These are phyloP conservation scores for Acer negundo DNA, from an alignment of 345 rosid species.

Conservation along the genomic window DNA sequence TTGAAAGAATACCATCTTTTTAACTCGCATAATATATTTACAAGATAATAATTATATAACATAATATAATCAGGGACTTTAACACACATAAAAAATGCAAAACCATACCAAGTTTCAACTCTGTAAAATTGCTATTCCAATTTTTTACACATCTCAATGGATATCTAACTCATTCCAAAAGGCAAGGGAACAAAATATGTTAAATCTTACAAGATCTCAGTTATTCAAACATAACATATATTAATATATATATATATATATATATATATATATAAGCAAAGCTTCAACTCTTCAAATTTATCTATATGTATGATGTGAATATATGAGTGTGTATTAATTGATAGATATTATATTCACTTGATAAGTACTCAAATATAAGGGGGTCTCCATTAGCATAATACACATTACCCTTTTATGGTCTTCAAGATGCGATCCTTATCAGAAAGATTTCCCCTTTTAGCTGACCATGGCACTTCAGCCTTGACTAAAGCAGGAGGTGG, in stretches of 20 bases:
- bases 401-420: constrained; percentile 83
- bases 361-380: background rate
- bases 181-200: background rate
- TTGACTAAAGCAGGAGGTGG: constrained; percentile 66
- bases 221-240: background rate
- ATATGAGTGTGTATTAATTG: background rate
- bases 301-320: no score
- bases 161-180: background rate
- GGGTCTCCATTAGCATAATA: background rate
- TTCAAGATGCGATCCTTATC: constrained; percentile 85
- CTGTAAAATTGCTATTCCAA: background rate
- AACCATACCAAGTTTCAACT: background rate
- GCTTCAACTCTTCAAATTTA: no score
- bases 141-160: background rate
- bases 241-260: no score
- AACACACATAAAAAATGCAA: background rate
- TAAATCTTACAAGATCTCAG: background rate
- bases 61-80: background rate
- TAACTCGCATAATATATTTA: no score
- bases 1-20: background rate
- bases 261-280: no score
- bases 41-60: background rate
- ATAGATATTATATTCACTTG: background rate
- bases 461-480: constrained; percentile 97
- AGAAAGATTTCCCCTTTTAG: constrained; percentile 69